Evolutionary conservation across 1,284 basidiomycete species (phyloP), one percentile per base, ranked within the genome.

Genomic region (Ceratobasidium sp.): DNA sequence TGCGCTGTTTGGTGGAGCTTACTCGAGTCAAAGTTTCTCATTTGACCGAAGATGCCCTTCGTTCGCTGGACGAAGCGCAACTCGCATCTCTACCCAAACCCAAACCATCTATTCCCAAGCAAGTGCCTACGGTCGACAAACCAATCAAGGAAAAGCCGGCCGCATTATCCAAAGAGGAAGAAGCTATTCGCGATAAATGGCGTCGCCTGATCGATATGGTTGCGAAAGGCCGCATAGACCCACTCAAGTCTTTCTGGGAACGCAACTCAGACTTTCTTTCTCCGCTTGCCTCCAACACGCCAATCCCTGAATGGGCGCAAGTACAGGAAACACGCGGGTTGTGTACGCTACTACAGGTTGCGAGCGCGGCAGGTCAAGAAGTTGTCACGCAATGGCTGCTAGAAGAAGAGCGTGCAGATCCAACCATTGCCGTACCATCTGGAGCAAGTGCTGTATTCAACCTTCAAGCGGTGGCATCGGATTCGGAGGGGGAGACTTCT

Each of bases 1-100:
- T 88, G 10, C 90, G 97, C 14, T 96, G 95, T 79, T 90, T 98
- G 73, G 83, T 89, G 71, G 97, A 99, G 80, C 86, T 99, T 36
- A 92, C 91, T 0, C 87, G 89, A 46, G 90, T 92, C 78, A 98
- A 97, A 81, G 82, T 92, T 1, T 92, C 96, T 1, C 92, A 95
- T 77, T 84, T 96, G 34, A 93, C 94, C 0, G 92, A 95, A 77
- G 92, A 93, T 12, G 91, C 89, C 1, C 88, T 99, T 18, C 88
- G 85, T 26, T 90, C 87, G 16, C 92, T 94, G 77, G 96, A 98
- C 79, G 92, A 95, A 76, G 91, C 89, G 0, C 94, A 92, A 79
- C 86, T 96, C 34, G 90, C 92, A 0, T 93, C 93, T 1, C 85
- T 96, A 14, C 88, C 90, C 0, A 91, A 85, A 77, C 82, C 84